Conservation (phyloP, 2,329 filamentous ascomycete genomes). For the Diplocarpon mali region DNA sequence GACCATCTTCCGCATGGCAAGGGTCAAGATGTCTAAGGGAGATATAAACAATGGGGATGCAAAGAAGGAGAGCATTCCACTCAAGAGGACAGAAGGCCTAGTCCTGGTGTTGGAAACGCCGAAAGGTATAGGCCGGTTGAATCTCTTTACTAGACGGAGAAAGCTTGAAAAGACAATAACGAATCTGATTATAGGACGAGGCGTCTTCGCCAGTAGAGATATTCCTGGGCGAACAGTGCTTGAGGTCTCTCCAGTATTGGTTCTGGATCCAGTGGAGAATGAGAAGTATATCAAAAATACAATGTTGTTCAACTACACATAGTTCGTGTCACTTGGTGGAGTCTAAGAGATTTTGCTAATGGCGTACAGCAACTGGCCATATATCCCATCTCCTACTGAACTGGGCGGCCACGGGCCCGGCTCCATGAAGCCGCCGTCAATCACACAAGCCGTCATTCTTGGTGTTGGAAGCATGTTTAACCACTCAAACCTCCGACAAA, state of each 20-base stretch:
- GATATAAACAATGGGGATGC: neutral
- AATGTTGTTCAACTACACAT: conserved; percentile 43
- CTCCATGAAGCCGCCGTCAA: conserved; percentile 17
- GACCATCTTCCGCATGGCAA: neutral
- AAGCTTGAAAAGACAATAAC: neutral
- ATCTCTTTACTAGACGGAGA: neutral
- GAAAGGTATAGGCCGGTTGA: conserved; percentile 32
- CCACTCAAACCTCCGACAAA: conserved; percentile 39
- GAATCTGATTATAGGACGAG: conserved; percentile 32
- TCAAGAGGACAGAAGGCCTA: conserved; percentile 33
- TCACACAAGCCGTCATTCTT: conserved; percentile 40
- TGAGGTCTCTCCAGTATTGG: conserved; percentile 40
- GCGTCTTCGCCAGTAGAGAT: conserved; percentile 36
- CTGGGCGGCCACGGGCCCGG: conserved; percentile 14
- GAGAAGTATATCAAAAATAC: conserved; percentile 38
- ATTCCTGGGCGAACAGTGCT: conserved; percentile 38
- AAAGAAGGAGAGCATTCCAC: conserved; percentile 16
- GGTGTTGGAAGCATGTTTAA: conserved; percentile 49
- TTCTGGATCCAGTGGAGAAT: conserved; percentile 37
- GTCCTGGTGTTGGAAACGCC: conserved; percentile 36
- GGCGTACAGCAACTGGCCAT: conserved; percentile 25
- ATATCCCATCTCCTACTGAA: conserved; percentile 16
- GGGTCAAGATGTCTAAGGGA: conserved; percentile 1
- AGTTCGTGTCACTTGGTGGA: conserved; percentile 30
- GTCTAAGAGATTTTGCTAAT: neutral